Base-by-base conservation (phyloP, 2,329 filamentous ascomycete genomes). In the Dactylellina leptospora region DNA sequence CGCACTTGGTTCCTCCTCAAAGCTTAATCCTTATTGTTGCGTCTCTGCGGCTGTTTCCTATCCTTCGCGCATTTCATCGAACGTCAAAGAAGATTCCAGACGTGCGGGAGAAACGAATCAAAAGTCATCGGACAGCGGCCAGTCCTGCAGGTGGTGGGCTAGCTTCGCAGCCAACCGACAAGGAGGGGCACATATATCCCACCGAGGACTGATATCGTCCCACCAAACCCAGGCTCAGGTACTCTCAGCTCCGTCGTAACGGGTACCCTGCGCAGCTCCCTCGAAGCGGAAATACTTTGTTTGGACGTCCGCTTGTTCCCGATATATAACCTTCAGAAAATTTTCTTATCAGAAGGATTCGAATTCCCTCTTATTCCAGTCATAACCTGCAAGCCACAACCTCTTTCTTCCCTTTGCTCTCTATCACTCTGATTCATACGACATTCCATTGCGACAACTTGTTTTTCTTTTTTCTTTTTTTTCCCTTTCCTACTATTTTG, bases 321-420 rank as follows among this genome's bases (percentile, higher is more conserved):
- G 55, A 61, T 56, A 50, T 42, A 66, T n/a, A 18, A 27, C 51
- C 45, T 9, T 36, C 20, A 27, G 25, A 13, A 40, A n/a, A 51
- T 58, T 36, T 60, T 70, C 56, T 70, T 61, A 61, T 70, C 64
- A 42, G 28, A 60, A 70, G 56, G 20, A 59, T 38, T 42, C 11
- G 18, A n/a, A 23, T 45, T 30, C 25, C 38, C 2, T 10, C 10
- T 20, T n/a, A n/a, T n/a, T 56, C 33, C 23, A 45, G 36, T 61
- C 56, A 56, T 70, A 68, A 38, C n/a, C 42, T 45, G 30, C 33
- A 55, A 48, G n/a, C 36, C 20, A 58, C 48, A 40, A 28, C 51
- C 9, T 4, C 42, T 51, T 30, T 50, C n/a, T 27, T 28, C 9
- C 47, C 48, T 48, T 56, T 69, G 54, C 56, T 64, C 66, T 70